Conservation (phyloP, 768 basidiomycete genomes). For the Chalciporus piperatus region DNA sequence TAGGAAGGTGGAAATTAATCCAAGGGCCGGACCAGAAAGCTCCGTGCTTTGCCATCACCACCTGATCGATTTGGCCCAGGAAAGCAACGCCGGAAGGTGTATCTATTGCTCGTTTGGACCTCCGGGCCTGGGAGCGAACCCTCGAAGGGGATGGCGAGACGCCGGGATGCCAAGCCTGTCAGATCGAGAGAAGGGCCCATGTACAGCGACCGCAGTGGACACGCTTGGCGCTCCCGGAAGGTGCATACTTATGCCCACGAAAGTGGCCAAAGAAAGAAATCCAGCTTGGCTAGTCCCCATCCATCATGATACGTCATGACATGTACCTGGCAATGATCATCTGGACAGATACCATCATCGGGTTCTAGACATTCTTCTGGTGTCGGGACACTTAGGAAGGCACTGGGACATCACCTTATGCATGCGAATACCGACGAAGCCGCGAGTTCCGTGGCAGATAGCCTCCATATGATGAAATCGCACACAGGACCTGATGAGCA, state of each 20-base stretch:
- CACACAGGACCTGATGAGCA: conserved; percentile 11
- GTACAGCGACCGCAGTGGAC: too few relatives aligned
- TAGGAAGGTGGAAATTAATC: background rate
- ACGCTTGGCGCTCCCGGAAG: too few relatives aligned
- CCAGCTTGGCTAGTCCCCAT: background rate
- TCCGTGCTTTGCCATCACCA: background rate
- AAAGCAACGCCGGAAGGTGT: background rate
- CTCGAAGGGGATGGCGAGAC: background rate
- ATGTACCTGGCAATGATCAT: conserved; percentile 4
- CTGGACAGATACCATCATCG: conserved; percentile 1
- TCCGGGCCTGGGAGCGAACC: background rate
- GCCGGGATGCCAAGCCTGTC: too few relatives aligned
- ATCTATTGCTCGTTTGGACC: background rate
- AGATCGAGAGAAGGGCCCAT: too few relatives aligned
- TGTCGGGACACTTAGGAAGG: conserved; percentile 2
- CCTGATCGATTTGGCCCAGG: background rate
- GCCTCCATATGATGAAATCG: conserved; percentile 13
- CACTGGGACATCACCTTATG: conserved; percentile 4
- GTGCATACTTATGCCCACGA: background rate
- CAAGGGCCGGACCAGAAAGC: background rate
- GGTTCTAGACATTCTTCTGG: conserved; percentile 5
- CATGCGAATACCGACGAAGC: conserved; percentile 10
- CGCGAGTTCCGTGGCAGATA: conserved; percentile 8
- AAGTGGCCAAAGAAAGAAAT: background rate
- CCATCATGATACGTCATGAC: conserved; percentile 7